These are phyloP conservation scores for Annona cherimola DNA, from an alignment of 164 flowering plant species.

Conservation along the genomic window DNA sequence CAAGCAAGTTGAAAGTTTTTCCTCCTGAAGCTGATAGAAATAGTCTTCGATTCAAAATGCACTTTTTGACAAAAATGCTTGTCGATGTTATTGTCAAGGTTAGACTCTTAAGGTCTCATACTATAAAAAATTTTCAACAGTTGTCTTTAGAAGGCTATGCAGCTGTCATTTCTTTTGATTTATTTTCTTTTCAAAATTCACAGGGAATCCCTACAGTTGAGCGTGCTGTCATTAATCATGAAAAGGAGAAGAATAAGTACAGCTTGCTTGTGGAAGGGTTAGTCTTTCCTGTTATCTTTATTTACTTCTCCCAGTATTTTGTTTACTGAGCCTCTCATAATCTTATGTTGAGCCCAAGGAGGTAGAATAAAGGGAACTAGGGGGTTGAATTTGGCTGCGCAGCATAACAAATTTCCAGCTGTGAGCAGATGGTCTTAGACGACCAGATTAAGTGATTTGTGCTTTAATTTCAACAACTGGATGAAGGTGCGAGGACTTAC, in stretches of 20 bases:
- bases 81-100: conserved; percentile 76
- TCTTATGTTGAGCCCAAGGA: too few relatives aligned
- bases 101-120: conserved; percentile 11
- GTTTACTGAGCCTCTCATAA: too few relatives aligned
- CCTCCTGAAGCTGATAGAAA: conserved; percentile 44
- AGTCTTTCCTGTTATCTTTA: conserved; percentile 19
- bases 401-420: too few relatives aligned
- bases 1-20: conserved; percentile 44
- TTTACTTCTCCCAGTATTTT: too few relatives aligned
- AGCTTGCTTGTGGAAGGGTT: conserved; percentile 87
- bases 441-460: too few relatives aligned
- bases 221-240: conserved; percentile 57
- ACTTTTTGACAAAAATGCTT: conserved; percentile 48
- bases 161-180: not conserved
- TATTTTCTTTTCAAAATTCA: conserved; percentile 7
- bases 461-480: too few relatives aligned
- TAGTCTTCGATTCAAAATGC: conserved; percentile 57
- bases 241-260: conserved; percentile 25
- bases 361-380: too few relatives aligned
- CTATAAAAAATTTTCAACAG: not conserved
- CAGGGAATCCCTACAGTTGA: conserved; percentile 82
- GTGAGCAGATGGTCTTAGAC: too few relatives aligned
- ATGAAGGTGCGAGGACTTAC: too few relatives aligned
- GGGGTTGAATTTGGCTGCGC: too few relatives aligned
- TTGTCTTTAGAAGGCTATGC: not conserved